phyloP scores from a whole-genome alignment of 2,329 filamentous ascomycete genomes.

The Thermothelomyces thermophilus region DNA sequence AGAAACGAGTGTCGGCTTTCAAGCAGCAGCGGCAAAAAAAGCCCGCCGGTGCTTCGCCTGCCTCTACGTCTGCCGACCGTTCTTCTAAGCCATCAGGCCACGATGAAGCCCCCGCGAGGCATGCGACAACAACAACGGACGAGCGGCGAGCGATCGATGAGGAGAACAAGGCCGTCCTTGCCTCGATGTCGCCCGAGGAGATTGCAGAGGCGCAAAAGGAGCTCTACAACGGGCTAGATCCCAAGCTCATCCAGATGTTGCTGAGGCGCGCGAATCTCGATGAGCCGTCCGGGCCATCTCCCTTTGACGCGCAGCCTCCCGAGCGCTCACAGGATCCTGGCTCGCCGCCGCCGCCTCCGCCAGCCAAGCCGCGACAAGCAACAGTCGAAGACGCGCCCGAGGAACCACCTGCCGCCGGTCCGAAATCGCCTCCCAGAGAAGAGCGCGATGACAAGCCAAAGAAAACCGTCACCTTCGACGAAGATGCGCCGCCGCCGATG shows the following conservation, averaged over 20 bases:
- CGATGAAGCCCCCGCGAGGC: constrained; percentile 7
- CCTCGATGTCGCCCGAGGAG: constrained; percentile 72
- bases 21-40: constrained; percentile 56
- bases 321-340: constrained; percentile 5
- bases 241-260: constrained; percentile 68
- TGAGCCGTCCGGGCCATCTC: constrained; percentile 48
- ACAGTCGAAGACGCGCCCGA: constrained; percentile 31
- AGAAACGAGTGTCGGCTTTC: constrained; percentile 74
- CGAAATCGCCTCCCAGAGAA: constrained; percentile 16
- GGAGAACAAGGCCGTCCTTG: constrained; percentile 70
- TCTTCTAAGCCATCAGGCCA: constrained; percentile 13
- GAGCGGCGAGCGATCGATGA: constrained; percentile 71
- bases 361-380: constrained; percentile 28
- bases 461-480: constrained; percentile 34
- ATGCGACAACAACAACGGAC: constrained; percentile 39
- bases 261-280: constrained; percentile 72
- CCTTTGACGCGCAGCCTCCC: constrained; percentile 34
- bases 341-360: constrained; percentile 10
- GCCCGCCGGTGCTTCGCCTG: constrained; percentile 21
- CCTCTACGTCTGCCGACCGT: constrained; percentile 6
- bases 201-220: constrained; percentile 76
- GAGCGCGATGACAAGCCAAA: constrained; percentile 20
- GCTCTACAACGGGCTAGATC: constrained; percentile 69
- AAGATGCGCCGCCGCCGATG: constrained; percentile 37
- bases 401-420: constrained; percentile 6